Percentiles rank a stretch among this genome's conserved stretches.
These are phyloP conservation scores for Ceratobasidium sp. DNA, from an alignment of 1,284 basidiomycete species.

Conservation along the genomic window DNA sequence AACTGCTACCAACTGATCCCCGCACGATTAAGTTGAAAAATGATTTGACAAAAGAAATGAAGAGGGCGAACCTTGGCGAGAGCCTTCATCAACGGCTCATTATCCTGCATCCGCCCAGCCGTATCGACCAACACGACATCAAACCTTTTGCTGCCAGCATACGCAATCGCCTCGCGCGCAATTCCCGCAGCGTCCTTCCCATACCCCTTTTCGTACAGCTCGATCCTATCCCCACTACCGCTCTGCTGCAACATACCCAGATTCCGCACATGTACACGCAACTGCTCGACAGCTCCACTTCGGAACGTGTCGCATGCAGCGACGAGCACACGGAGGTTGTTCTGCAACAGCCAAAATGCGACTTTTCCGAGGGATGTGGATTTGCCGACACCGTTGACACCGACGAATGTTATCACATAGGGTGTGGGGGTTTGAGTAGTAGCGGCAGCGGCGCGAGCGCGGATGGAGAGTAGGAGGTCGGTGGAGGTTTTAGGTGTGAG, in stretches of 20 bases:
- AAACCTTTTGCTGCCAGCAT: slow-evolving; percentile 89
- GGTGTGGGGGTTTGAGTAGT: slow-evolving; percentile 76
- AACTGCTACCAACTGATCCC: slow-evolving; percentile 80
- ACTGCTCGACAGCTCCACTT: slow-evolving; percentile 97
- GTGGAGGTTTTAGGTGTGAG: slow-evolving; percentile 97
- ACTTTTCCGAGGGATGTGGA: slow-evolving; percentile 99
- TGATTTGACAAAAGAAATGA: background rate
- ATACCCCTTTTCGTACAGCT: slow-evolving; percentile 96
- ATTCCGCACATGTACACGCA: slow-evolving; percentile 96
- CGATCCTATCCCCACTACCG: slow-evolving; percentile 68
- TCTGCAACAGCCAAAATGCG: slow-evolving; percentile 99
- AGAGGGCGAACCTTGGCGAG: slow-evolving; percentile 81
- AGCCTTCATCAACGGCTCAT: slow-evolving; percentile 98
- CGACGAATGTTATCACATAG: slow-evolving; percentile 96
- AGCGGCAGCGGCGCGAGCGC: slow-evolving; percentile 75
- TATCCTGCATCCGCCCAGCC: slow-evolving; percentile 98
- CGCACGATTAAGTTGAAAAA: slow-evolving; percentile 21
- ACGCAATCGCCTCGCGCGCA: slow-evolving; percentile 92
- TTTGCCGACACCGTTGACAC: slow-evolving; percentile 99
- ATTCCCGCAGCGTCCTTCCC: slow-evolving; percentile 99
- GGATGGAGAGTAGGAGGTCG: slow-evolving; percentile 88
- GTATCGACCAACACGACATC: slow-evolving; percentile 97
- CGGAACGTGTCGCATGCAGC: slow-evolving; percentile 99
- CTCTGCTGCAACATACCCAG: slow-evolving; percentile 83
- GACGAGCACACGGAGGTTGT: slow-evolving; percentile 92